Conservation (phyloP, 495 filamentous ascomycete species). For the Lophiotrema nucula region DNA sequence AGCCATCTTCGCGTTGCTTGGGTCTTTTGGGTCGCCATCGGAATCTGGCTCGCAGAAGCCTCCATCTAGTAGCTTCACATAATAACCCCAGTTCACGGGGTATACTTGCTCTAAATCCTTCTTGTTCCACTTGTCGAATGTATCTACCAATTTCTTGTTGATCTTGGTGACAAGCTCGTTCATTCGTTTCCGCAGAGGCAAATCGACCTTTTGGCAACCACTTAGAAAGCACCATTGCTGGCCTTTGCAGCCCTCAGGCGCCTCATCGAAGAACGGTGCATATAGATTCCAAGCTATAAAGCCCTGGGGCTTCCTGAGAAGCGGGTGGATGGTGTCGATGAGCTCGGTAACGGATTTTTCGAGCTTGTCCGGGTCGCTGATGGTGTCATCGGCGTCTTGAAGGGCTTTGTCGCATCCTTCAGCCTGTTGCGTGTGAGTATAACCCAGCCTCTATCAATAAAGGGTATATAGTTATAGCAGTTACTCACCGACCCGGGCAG, state of each 20-base stretch:
- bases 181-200: neutral
- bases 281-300: neutral
- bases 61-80: neutral
- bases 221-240: neutral
- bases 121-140: neutral
- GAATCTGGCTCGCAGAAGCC: constrained; percentile 1
- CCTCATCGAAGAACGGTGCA: neutral
- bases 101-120: constrained; percentile 1
- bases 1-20: neutral
- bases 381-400: neutral
- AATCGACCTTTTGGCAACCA: neutral
- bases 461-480: neutral
- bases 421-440: neutral
- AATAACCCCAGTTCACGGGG: neutral
- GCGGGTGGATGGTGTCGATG: neutral
- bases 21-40: neutral
- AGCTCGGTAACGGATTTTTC: neutral
- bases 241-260: neutral
- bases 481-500: neutral
- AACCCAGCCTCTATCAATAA: neutral
- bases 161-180: neutral
- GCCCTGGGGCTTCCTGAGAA: neutral
- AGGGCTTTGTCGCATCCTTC: neutral
- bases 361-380: too few relatives aligned
- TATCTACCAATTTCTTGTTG: neutral